Evolutionary conservation across 1,139 yeast genomes (phyloP).

Genomic region (Kluyveromyces marxianus): DNA sequence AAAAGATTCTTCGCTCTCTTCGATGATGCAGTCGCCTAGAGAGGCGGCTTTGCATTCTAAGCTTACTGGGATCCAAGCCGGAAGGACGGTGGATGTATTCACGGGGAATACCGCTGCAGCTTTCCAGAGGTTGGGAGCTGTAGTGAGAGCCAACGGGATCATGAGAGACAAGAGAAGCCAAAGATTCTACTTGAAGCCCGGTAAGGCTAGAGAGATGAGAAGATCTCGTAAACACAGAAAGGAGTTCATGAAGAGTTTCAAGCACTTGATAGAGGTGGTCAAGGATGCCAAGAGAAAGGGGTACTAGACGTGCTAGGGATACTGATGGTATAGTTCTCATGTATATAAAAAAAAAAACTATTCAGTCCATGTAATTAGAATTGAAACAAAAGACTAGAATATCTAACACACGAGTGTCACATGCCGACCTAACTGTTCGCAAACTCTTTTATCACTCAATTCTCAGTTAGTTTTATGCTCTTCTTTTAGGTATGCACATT

Average conservation of each 20-base stretch:
- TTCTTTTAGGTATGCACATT: too few species aligned
- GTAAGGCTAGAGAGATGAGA: slow-evolving; percentile 38
- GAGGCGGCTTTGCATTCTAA: slow-evolving; percentile 27
- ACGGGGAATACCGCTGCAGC: slow-evolving; percentile 34
- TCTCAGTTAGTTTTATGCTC: too few species aligned
- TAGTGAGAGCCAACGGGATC: slow-evolving; percentile 34
- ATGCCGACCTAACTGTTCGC: not conserved
- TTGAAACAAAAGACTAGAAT: too few species aligned
- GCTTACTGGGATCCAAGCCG: slow-evolving; percentile 39
- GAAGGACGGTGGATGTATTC: slow-evolving; percentile 38
- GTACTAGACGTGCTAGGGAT: slow-evolving; percentile 26
- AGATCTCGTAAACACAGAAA: slow-evolving; percentile 40
- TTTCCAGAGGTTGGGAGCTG: slow-evolving; percentile 30
- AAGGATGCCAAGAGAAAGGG: slow-evolving; percentile 50
- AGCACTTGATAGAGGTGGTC: slow-evolving; percentile 39
- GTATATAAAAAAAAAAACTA: not conserved
- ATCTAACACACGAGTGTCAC: not conserved
- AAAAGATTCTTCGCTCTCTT: not conserved
- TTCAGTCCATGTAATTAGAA: not conserved
- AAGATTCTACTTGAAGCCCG: slow-evolving; percentile 41
- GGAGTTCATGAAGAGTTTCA: slow-evolving; percentile 42
- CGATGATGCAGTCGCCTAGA: slow-evolving; percentile 10
- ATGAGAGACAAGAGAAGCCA: slow-evolving; percentile 34
- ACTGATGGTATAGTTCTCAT: too few species aligned
- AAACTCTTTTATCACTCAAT: not conserved